A percentile compares a stretch with the other conserved stretches of the same genome.
phyloP scores from a whole-genome alignment of 257 asterid species.

The Agastache rugosa region DNA sequence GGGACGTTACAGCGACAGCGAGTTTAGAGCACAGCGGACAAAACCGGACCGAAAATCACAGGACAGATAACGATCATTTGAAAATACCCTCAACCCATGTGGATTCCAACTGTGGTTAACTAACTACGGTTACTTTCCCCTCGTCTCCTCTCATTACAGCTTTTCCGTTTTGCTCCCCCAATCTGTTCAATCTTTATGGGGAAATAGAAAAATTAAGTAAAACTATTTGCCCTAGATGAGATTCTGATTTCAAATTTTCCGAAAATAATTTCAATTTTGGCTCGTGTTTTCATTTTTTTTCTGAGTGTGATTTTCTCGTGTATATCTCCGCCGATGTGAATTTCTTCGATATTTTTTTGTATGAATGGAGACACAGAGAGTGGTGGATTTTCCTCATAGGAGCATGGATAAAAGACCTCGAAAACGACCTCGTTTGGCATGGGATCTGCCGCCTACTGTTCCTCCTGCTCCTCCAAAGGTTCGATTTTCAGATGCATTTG shows the following conservation, averaged over 20 bases:
- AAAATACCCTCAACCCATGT: constrained; percentile 35
- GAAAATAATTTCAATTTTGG: neutral
- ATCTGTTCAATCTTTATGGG: constrained; percentile 35
- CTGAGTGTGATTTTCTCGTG: constrained; percentile 17
- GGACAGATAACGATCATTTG: neutral
- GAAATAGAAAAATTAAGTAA: neutral
- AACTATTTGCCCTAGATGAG: constrained; percentile 30
- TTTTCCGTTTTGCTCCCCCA: constrained; percentile 37
- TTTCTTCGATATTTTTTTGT: neutral
- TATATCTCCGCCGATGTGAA: constrained; percentile 30
- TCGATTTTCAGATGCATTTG: constrained; percentile 21
- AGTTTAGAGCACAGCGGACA: constrained; percentile 4
- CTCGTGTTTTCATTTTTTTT: constrained; percentile 24
- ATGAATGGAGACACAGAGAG: constrained; percentile 73
- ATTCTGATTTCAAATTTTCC: constrained; percentile 1
- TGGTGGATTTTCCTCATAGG: constrained; percentile 61
- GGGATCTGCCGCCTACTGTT: constrained; percentile 66
- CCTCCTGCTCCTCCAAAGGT: constrained; percentile 64
- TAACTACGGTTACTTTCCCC: constrained; percentile 54
- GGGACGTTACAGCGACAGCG: neutral
- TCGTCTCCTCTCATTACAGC: constrained; percentile 22
- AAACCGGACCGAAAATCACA: constrained; percentile 20
- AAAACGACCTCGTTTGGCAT: constrained; percentile 78
- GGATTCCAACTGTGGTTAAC: constrained; percentile 13
- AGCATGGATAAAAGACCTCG: constrained; percentile 75